Evolutionary conservation across 2,329 filamentous ascomycete species (phyloP).

Genomic region (Claviceps sp.): DNA sequence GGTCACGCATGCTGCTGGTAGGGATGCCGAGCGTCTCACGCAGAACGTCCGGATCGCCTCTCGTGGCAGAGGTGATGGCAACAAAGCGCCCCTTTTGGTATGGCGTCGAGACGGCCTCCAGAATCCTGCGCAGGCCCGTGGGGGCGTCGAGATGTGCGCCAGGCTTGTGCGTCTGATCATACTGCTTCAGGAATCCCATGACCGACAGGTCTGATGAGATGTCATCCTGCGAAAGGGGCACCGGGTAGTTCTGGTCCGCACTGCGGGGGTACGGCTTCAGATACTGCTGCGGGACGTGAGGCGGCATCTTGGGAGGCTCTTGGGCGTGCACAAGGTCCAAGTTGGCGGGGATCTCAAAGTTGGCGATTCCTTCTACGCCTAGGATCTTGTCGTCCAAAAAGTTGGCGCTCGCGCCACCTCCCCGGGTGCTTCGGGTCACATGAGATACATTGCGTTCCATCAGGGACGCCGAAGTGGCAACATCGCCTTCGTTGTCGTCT

Average conservation of each 20-base stretch:
- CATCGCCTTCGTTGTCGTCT: slow-evolving; percentile 36
- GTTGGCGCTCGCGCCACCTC: slow-evolving; percentile 33
- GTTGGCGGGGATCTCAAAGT: slow-evolving; percentile 44
- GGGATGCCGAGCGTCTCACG: slow-evolving; percentile 37
- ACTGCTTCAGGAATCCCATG: slow-evolving; percentile 44
- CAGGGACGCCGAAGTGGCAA: slow-evolving; percentile 32
- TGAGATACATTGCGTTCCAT: slow-evolving; percentile 55
- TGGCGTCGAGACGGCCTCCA: slow-evolving; percentile 39
- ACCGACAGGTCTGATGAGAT: slow-evolving; percentile 41
- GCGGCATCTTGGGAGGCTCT: slow-evolving; percentile 44
- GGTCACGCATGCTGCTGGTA: slow-evolving; percentile 28
- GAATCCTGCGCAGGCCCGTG: slow-evolving; percentile 38
- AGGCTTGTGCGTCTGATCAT: slow-evolving; percentile 37
- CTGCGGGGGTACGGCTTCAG: slow-evolving; percentile 42
- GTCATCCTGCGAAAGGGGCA: slow-evolving; percentile 36
- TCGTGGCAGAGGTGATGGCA: slow-evolving; percentile 31
- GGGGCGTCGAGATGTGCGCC: slow-evolving; percentile 43
- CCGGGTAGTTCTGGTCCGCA: slow-evolving; percentile 42
- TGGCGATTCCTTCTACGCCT: slow-evolving; percentile 46
- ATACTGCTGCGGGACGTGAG: slow-evolving; percentile 42
- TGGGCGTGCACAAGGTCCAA: slow-evolving; percentile 41
- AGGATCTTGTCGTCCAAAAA: slow-evolving; percentile 44
- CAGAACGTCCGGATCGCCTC: slow-evolving; percentile 35
- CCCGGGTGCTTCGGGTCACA: slow-evolving; percentile 48
- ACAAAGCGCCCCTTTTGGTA: slow-evolving; percentile 34